A percentile compares a stretch with the other conserved stretches of the same genome.
phyloP scores from a whole-genome alignment of 2,329 filamentous ascomycete species.

The Aspergillus sp. region DNA sequence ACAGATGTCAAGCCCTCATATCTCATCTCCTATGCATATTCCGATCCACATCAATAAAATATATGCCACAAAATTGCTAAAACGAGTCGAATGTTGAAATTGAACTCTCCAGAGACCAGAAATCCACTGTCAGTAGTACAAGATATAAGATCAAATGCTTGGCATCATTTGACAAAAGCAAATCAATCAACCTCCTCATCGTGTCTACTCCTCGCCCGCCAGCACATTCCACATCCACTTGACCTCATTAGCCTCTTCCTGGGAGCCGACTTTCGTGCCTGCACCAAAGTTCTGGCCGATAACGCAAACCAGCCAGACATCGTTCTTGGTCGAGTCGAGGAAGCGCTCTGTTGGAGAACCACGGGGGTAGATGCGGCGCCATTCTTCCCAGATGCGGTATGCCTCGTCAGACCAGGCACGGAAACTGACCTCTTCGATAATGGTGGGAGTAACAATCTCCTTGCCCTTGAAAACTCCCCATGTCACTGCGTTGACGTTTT shows the following conservation, averaged over 20 bases:
- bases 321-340: constrained; percentile 61
- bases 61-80: no score
- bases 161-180: no score
- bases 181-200: no score
- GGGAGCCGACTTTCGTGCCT: constrained; percentile 32
- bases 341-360: constrained; percentile 67
- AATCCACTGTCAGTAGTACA: no score
- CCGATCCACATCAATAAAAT: no score
- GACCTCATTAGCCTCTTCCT: constrained; percentile 34
- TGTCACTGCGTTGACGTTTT: constrained; percentile 85
- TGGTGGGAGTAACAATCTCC: constrained; percentile 93
- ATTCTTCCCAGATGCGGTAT: constrained; percentile 92
- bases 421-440: constrained; percentile 94
- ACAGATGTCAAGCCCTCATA: no score
- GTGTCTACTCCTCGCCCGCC: constrained; percentile 18
- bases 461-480: constrained; percentile 96
- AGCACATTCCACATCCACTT: constrained; percentile 38
- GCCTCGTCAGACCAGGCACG: constrained; percentile 92
- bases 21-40: no score
- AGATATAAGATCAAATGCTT: no score
- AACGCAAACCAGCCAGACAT: constrained; percentile 81
- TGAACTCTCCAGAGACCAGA: no score
- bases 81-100: no score
- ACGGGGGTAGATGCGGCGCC: constrained; percentile 81
- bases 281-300: constrained; percentile 44